Base-by-base conservation (phyloP, 208 protist genomes). In the Leishmania gerbilli region DNA sequence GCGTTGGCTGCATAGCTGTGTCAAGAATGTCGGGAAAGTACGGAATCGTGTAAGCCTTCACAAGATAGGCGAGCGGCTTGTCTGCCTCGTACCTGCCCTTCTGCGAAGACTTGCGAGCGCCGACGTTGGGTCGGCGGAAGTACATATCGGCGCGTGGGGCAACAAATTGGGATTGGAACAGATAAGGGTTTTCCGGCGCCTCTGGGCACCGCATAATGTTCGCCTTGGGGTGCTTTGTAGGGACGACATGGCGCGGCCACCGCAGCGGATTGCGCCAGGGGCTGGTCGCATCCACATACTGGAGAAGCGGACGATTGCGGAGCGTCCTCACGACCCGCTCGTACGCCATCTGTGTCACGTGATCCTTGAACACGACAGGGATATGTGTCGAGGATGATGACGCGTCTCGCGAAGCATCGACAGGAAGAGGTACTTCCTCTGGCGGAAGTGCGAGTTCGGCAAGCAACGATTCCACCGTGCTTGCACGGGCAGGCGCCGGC, bases 1-100 rank as follows among this genome's bases (percentile, higher is more conserved):
- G 93, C 58, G 86, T 76, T 15, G 95, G 95, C 69, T 94, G 88
- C 90, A 97, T 96, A 40, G 89, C 85, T 1, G 88, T 88, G 79
- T 96, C 95, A 1, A 96, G 91, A 85, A 97, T 96, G 76, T 97
- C 95, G 40, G 95, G 95, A 71, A 97, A 97, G 84, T 93, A 95
- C 24, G 95, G 95, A 31, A 97, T 90, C n/a, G 95, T 96, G 87
- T 96, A 97, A 11, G 68, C 62, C 76, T 90, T 89, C 56, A 95
- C 51, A 11, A 96, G 76, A 60, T 87, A 95, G 17, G 87, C 80
- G 7, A 95, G 79, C 3, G 93, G 87, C 71, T 89, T 83, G 65
- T 97, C 95, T 17, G 93, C 78, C 76, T 95, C 93, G 81, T 97
- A 97, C 42, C 77, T 82, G n/a, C 95, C 95, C 75, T 97, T 97